phyloP scores from a whole-genome alignment of 2,329 filamentous ascomycete species.

The Orbilia quercus region DNA sequence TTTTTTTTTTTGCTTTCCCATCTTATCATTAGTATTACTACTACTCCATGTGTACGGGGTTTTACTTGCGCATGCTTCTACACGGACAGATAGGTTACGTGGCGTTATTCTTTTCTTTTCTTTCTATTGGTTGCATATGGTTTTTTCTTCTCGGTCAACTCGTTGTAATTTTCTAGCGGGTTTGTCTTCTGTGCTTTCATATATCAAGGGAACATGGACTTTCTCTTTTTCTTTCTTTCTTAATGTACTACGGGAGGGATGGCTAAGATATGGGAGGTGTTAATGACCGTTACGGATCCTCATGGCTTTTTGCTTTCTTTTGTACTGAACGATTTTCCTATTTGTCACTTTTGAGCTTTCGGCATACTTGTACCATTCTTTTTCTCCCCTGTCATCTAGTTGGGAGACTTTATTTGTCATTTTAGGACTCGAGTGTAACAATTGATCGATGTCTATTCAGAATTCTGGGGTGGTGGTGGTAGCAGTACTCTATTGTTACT shows the following conservation, averaged over 20 bases:
- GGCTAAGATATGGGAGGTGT: slow-evolving; percentile 36
- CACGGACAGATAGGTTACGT: slow-evolving; percentile 28
- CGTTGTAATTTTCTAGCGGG: slow-evolving; percentile 36
- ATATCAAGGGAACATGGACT: slow-evolving; percentile 47
- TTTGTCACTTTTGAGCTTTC: slow-evolving; percentile 9
- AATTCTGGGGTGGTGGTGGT: neutral
- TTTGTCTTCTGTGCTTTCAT: slow-evolving; percentile 36
- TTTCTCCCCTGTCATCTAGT: neutral
- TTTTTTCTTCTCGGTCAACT: slow-evolving; percentile 12
- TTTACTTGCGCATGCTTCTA: slow-evolving; percentile 29
- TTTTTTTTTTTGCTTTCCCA: slow-evolving; percentile 14
- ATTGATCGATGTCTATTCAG: slow-evolving; percentile 7
- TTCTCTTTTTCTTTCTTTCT: slow-evolving; percentile 37
- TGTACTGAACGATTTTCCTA: slow-evolving; percentile 38
- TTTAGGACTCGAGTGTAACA: neutral
- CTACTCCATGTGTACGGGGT: slow-evolving; percentile 25
- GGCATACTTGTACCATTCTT: slow-evolving; percentile 18
- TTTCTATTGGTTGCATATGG: neutral
- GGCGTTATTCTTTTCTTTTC: slow-evolving; percentile 38
- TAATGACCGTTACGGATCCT: slow-evolving; percentile 53
- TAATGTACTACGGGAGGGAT: slow-evolving; percentile 33
- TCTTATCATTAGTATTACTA: slow-evolving; percentile 38
- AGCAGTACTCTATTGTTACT: neutral
- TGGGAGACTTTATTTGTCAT: neutral
- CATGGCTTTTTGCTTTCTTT: slow-evolving; percentile 37